Percentiles rank a stretch among this genome's conserved stretches.
phyloP scores from a whole-genome alignment of 2,329 filamentous ascomycete genomes.

The Periglandula ipomoeae region DNA sequence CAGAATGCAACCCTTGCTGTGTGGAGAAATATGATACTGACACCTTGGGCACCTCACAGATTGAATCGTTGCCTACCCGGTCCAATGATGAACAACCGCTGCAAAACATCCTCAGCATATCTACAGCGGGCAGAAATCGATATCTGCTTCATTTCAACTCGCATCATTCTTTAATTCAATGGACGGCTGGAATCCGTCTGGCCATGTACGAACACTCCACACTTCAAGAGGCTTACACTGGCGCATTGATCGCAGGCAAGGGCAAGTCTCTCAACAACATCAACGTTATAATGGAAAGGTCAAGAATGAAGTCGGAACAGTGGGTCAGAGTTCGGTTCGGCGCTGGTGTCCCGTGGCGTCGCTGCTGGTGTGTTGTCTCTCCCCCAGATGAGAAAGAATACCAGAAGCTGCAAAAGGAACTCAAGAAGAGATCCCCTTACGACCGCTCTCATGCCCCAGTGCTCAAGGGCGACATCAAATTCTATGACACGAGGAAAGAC shows the following conservation, averaged over 20 bases:
- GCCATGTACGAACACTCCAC: constrained; percentile 91
- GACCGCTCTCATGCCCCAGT: constrained; percentile 58
- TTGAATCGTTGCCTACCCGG: constrained; percentile 81
- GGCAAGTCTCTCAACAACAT: constrained; percentile 87
- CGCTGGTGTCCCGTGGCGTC: constrained; percentile 88
- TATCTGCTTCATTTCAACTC: constrained; percentile 97
- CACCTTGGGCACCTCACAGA: constrained; percentile 36
- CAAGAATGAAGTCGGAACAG: constrained; percentile 69
- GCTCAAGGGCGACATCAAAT: constrained; percentile 84
- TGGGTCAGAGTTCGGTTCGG: constrained; percentile 96
- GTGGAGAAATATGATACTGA: not conserved
- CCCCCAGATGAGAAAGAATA: constrained; percentile 92
- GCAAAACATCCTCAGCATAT: constrained; percentile 92
- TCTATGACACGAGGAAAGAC: constrained; percentile 72
- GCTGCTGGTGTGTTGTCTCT: constrained; percentile 92
- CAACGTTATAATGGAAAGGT: constrained; percentile 74
- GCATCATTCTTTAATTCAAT: constrained; percentile 83
- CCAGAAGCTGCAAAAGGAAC: constrained; percentile 70
- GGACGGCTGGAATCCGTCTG: constrained; percentile 89
- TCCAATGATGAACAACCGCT: constrained; percentile 68
- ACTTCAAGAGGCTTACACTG: constrained; percentile 92
- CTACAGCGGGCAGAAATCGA: constrained; percentile 89
- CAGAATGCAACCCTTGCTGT: not conserved
- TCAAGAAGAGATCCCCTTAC: constrained; percentile 77
- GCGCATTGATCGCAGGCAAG: constrained; percentile 89